Base-by-base conservation (phyloP, 2,329 filamentous ascomycete species). In the Elsinoe necatrix region DNA sequence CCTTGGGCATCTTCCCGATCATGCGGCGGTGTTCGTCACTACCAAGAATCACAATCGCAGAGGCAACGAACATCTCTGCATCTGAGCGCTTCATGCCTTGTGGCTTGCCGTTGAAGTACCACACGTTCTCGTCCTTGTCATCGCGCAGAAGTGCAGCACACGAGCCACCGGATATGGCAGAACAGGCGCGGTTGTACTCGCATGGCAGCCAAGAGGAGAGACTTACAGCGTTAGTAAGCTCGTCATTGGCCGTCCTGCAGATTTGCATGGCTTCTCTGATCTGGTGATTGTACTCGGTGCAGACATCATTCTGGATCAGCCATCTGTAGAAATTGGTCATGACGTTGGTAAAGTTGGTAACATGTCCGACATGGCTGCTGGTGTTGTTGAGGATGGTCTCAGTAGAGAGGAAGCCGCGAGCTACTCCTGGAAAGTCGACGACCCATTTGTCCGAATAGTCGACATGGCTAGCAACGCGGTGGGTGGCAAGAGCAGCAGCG, bases 281-380 rank as follows among this genome's bases (percentile, higher is more conserved):
- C 61, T 92, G 80, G 0, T 78, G 73, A 0, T 71, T 75, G 66
- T 91, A 87, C 68, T 97, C 93, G 0, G 87, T 85, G 65, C 90
- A 95, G 14, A 95, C 92, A 35, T 87, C 80, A 66, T 97, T 91
- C 59, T 86, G 81, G 8, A 91, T 76, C 0, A 97, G 76, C 63
- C 96, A 98, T 61, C 89, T 87, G 61, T 95, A 81, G 67, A 97
- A 97, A 66, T 93, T 95, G 59, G 82, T 81, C 39, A 96, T 77
- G 0, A 95, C 81, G 31, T 80, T 77, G 18, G 84, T 81, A 2
- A 82, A 83, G 5, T 78, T 70, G n/a, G 78, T 72, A 60, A 90
- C 63, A 18, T 66, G 77, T 11, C 77, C 41, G 29, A 25, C 6
- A 47, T 52, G 31, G 20, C 48, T 29, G n/a, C 39, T 21, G 23